Evolutionary conservation across 768 basidiomycete species (phyloP), one percentile per base, ranked within the genome.

Genomic region (Mycena maculata): DNA sequence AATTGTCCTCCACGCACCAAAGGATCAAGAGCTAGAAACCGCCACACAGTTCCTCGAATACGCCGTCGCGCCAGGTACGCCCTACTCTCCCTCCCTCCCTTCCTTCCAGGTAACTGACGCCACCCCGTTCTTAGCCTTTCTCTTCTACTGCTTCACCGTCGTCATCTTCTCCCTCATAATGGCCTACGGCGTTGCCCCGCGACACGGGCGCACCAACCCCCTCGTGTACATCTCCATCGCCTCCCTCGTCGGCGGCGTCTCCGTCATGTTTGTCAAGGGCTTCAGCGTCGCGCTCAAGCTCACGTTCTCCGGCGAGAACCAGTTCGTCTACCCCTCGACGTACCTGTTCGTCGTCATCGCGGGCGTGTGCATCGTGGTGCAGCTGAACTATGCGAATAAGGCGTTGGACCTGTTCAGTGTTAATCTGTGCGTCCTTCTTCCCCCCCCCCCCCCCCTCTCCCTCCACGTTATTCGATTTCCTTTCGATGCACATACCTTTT

Each of bases 361-460:
- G 3, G 85, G 84, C 2, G 79, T 88, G 5, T 98, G 95, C 77
- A 98, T 99, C 74, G 78, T 96, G 69, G 87, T 94, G n/a, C 94
- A 95, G 79, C 94, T 96, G 92, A 92, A 94, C 78, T 96, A 95
- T 82, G 95, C 98, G 84, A 99, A 98, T 85, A 97, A 97, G 78
- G 97, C 97, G 1, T 85, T 99, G 59, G 96, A 98, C 76, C 94
- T 90, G 2, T 99, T 98, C 79, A 94, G 93, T 2, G 98, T 96
- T 50, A 99, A 99, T 75, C 94, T 98, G 95, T 97, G 86, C 69
- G 94, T 85, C 22, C n/a, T n/a, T 50, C 25, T 41, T 33, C n/a
- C n/a, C n/a, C n/a, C n/a, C n/a, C n/a, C n/a, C n/a, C n/a, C n/a
- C n/a, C n/a, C n/a, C n/a, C n/a, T 23, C 27, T 36, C 42, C 23